A percentile compares a stretch with the other conserved stretches of the same genome.
These are phyloP conservation scores for Emergomyces pasteurianus DNA, from an alignment of 2,329 filamentous ascomycete genomes.

Conservation along the genomic window DNA sequence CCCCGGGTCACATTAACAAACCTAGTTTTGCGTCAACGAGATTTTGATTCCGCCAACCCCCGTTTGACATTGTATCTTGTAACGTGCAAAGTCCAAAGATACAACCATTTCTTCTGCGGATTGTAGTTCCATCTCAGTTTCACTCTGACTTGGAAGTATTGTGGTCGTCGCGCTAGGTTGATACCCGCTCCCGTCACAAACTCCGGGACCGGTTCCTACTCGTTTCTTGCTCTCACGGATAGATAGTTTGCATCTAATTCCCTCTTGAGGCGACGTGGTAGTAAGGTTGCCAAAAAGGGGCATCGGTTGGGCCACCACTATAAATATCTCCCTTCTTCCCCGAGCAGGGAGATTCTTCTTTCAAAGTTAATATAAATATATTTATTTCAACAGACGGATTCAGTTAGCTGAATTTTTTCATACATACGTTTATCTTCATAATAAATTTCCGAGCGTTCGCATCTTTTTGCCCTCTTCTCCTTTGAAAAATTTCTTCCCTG, in stretches of 20 bases:
- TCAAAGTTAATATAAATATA: background rate
- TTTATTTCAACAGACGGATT: background rate
- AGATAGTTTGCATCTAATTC: too few species aligned
- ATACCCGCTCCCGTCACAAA: background rate
- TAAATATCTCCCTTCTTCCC: slow-evolving; percentile 1
- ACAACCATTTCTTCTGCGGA: background rate
- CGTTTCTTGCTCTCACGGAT: background rate
- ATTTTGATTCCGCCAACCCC: background rate
- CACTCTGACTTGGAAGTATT: background rate
- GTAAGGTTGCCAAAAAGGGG: background rate
- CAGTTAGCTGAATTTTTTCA: background rate
- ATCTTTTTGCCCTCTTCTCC: background rate
- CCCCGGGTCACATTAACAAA: background rate
- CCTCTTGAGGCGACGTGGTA: background rate
- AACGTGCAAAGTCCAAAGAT: background rate
- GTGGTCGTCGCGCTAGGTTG: background rate
- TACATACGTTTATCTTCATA: background rate
- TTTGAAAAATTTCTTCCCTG: background rate
- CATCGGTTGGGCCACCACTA: background rate
- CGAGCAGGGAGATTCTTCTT: background rate
- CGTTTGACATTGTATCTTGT: background rate
- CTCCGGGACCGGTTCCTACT: background rate
- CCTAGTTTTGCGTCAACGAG: background rate
- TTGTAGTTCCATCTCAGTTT: background rate
- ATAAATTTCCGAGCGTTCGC: background rate